These are phyloP conservation scores for Hymenoscyphus scutula DNA, from an alignment of 2,329 filamentous ascomycete genomes.

Conservation along the genomic window DNA sequence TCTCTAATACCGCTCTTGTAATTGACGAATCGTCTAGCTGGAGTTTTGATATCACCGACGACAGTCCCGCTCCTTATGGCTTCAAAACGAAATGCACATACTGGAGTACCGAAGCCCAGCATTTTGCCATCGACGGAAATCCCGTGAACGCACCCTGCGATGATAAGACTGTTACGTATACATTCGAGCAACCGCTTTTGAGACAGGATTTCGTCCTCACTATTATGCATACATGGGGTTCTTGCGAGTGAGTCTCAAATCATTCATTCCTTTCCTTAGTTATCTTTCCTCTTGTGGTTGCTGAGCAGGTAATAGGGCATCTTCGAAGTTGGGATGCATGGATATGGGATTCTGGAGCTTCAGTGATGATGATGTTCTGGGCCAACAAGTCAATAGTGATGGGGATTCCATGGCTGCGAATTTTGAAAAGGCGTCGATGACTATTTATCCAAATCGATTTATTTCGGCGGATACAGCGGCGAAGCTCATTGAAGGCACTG, in stretches of 20 bases:
- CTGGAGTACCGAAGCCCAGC: background rate
- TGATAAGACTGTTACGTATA: background rate
- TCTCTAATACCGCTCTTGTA: background rate
- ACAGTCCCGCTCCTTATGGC: slow-evolving; percentile 5
- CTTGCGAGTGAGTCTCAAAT: slow-evolving; percentile 38
- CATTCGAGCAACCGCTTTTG: background rate
- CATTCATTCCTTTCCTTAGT: background rate
- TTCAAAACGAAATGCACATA: slow-evolving; percentile 6
- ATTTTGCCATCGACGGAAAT: background rate
- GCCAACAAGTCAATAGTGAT: background rate
- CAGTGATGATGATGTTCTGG: background rate
- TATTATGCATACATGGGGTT: slow-evolving; percentile 1
- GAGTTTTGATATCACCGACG: slow-evolving; percentile 5
- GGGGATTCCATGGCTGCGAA: background rate
- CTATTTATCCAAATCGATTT: background rate
- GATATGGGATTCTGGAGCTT: background rate
- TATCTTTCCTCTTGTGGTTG: background rate
- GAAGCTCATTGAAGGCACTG: background rate
- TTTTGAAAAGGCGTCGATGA: background rate
- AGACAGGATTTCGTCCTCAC: background rate
- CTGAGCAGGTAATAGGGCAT: background rate
- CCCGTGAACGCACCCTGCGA: background rate
- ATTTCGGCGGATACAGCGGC: background rate
- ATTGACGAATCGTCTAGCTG: background rate
- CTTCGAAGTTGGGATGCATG: background rate